These are phyloP conservation scores for Trichoderma breve DNA, from an alignment of 2,329 filamentous ascomycete genomes.

Conservation along the genomic window DNA sequence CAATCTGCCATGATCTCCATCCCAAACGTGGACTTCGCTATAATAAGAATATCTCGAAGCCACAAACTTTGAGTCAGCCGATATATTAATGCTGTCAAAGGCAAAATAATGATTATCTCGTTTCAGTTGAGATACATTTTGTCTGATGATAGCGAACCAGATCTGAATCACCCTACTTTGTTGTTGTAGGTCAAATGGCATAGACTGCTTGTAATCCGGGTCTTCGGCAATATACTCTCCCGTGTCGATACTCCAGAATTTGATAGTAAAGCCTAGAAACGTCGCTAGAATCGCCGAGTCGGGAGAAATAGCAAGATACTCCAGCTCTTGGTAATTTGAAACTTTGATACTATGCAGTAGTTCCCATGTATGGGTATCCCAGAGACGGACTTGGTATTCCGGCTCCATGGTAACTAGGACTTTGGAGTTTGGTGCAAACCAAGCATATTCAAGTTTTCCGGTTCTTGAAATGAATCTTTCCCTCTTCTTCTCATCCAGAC, in stretches of 20 bases:
- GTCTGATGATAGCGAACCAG: too few species aligned
- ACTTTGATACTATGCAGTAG: not conserved
- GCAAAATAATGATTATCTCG: too few species aligned
- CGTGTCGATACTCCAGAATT: not conserved
- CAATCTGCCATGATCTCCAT: not conserved
- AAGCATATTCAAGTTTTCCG: not conserved
- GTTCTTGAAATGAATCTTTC: too few species aligned
- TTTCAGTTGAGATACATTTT: too few species aligned
- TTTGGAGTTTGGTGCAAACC: not conserved
- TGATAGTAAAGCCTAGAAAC: too few species aligned
- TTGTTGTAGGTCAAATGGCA: too few species aligned
- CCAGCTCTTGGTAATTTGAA: too few species aligned
- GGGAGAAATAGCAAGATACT: not conserved
- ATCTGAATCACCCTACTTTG: too few species aligned
- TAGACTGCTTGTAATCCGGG: too few species aligned
- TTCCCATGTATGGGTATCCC: not conserved
- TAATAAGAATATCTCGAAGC: not conserved
- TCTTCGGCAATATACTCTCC: not conserved
- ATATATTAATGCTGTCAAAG: not conserved
- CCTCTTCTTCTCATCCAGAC: too few species aligned
- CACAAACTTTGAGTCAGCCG: not conserved
- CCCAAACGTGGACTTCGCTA: not conserved
- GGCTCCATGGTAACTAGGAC: not conserved
- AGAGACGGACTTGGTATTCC: rapidly evolving
- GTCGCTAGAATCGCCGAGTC: not conserved